Percentiles rank a stretch among this genome's conserved stretches.
Conservation (phyloP, 1,284 basidiomycete genomes). For the Phellopilus nigrolimitatus region DNA sequence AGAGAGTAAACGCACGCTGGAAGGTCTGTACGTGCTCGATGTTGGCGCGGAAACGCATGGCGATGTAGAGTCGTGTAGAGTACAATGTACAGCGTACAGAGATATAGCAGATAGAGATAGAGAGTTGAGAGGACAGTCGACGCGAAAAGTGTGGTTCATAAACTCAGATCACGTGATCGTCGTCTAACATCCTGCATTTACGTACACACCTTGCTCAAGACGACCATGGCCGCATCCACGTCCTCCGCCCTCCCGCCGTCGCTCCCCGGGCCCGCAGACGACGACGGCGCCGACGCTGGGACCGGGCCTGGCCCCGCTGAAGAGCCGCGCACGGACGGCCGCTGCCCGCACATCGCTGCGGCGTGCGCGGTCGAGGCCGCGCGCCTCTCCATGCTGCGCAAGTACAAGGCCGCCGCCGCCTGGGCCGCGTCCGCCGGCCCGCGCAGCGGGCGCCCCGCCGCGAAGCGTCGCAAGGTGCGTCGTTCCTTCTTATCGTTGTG, state of each 20-base stretch:
- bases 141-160: no score
- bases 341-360: slow-evolving; percentile 36
- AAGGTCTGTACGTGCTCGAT: slow-evolving; percentile 58
- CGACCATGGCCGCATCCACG: slow-evolving; percentile 13
- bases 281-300: not conserved
- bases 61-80: not conserved
- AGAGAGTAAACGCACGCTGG: slow-evolving; percentile 40
- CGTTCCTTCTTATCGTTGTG: not conserved
- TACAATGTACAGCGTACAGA: not conserved
- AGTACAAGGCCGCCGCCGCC: slow-evolving; percentile 35
- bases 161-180: no score
- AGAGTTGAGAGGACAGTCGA: no score
- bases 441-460: slow-evolving; percentile 29
- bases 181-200: no score
- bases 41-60: slow-evolving; percentile 65
- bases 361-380: slow-evolving; percentile 29
- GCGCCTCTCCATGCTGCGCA: slow-evolving; percentile 28
- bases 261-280: no score
- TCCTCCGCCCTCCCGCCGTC: slow-evolving; percentile 9
- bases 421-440: slow-evolving; percentile 37
- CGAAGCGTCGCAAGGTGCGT: slow-evolving; percentile 44
- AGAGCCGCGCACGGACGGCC: not conserved
- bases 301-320: not conserved
- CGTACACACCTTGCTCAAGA: not conserved
- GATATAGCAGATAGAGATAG: not conserved